A percentile compares a stretch with the other conserved stretches of the same genome.
These are phyloP conservation scores for Thymus mandschuricus DNA, from an alignment of 257 asterid genomes.

Conservation along the genomic window DNA sequence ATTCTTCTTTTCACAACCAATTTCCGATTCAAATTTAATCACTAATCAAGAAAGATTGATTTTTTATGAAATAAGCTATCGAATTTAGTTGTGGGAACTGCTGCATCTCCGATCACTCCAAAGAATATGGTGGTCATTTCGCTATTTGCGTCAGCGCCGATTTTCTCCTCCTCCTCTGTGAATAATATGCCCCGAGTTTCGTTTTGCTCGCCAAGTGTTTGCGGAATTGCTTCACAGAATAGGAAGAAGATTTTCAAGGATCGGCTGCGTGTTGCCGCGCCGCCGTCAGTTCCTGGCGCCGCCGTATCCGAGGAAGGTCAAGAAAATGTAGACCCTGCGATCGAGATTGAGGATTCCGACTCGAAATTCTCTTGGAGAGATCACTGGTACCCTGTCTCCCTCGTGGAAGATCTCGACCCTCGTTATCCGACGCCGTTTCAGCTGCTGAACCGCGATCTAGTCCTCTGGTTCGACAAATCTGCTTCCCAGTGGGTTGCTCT, in stretches of 20 bases:
- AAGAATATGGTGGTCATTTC: conserved; percentile 38
- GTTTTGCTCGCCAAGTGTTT: conserved; percentile 25
- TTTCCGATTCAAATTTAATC: background rate
- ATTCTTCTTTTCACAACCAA: background rate
- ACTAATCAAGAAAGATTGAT: background rate
- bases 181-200: conserved; percentile 20
- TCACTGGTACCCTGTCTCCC: conserved; percentile 97
- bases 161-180: conserved; percentile 37
- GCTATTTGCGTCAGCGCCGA: conserved; percentile 39
- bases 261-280: conserved; percentile 64
- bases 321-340: conserved; percentile 35
- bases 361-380: conserved; percentile 89
- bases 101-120: conserved; percentile 10
- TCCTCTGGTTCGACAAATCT: conserved; percentile 86
- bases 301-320: conserved; percentile 43
- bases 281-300: conserved; percentile 51
- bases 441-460: conserved; percentile 89
- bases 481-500: conserved; percentile 87
- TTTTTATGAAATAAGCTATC: background rate
- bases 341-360: conserved; percentile 44
- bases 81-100: background rate
- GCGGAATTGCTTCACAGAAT: conserved; percentile 27
- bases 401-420: conserved; percentile 86
- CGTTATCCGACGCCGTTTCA: conserved; percentile 87
- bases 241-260: conserved; percentile 29